Percentiles rank a stretch among this genome's conserved stretches.
phyloP scores from a whole-genome alignment of 495 filamentous ascomycete species.

The Podospora conica region DNA sequence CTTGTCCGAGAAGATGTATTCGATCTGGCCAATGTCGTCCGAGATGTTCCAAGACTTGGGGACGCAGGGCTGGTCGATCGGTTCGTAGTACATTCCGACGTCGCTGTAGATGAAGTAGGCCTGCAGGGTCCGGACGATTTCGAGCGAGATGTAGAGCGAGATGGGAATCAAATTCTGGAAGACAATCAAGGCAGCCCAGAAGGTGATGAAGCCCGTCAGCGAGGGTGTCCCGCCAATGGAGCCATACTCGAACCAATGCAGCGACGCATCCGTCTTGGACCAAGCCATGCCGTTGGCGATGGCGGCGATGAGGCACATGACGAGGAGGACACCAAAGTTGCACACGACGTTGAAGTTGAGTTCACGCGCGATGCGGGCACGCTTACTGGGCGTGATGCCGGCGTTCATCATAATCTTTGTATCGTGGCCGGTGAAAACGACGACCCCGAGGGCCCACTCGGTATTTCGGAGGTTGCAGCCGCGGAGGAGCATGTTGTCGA shows the following conservation, averaged over 20 bases:
- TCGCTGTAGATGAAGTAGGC: conserved; percentile 98
- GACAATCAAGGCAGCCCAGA: conserved; percentile 88
- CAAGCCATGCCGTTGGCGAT: conserved; percentile 82
- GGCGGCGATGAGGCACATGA: conserved; percentile 83
- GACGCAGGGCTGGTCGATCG: conserved; percentile 86
- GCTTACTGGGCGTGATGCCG: conserved; percentile 93
- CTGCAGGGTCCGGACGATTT: conserved; percentile 89
- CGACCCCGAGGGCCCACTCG: conserved; percentile 93
- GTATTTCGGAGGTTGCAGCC: conserved; percentile 93
- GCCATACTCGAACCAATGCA: conserved; percentile 80
- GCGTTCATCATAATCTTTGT: conserved; percentile 99
- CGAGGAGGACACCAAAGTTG: conserved; percentile 87
- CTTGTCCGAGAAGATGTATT: conserved; percentile 99
- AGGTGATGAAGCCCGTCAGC: conserved; percentile 88
- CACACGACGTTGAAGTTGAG: conserved; percentile 97
- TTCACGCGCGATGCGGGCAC: conserved; percentile 81
- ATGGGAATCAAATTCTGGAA: conserved; percentile 99
- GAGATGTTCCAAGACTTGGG: conserved; percentile 99
- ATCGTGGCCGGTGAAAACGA: conserved; percentile 92
- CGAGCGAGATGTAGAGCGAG: conserved; percentile 93
- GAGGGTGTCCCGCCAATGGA: conserved; percentile 71
- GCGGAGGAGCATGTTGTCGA: conserved; percentile 91
- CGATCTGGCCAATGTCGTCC: conserved; percentile 96
- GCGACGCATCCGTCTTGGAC: conserved; percentile 64
- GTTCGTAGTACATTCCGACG: conserved; percentile 91